Evolutionary conservation across 257 asterid genomes (phyloP).

Genomic region (Paulownia fortunei): DNA sequence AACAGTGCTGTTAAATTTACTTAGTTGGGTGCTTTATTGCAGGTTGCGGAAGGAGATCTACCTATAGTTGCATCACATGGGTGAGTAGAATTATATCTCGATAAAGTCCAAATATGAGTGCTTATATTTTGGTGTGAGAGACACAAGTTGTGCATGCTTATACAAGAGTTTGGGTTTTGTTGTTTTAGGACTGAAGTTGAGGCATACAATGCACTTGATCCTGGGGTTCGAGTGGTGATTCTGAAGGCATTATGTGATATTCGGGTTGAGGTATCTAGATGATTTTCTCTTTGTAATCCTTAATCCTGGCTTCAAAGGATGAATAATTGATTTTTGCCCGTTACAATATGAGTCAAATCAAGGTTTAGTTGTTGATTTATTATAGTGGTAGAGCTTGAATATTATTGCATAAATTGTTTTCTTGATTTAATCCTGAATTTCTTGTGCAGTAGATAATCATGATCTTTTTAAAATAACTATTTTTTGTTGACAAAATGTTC

Average conservation of each 20-base stretch:
- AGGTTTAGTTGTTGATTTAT: conserved; percentile 31
- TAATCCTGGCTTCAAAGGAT: conserved; percentile 12
- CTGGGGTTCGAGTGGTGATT: conserved; percentile 89
- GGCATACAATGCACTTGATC: conserved; percentile 77
- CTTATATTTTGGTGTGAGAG: conserved; percentile 21
- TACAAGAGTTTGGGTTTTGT: conserved; percentile 24
- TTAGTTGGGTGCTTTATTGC: conserved; percentile 38
- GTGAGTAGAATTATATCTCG: conserved; percentile 51
- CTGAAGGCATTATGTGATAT: conserved; percentile 97
- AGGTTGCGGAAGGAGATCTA: conserved; percentile 98
- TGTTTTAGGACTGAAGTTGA: conserved; percentile 85
- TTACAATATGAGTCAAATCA: not conserved
- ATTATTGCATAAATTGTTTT: not conserved
- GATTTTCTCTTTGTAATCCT: conserved; percentile 23
- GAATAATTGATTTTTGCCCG: not conserved
- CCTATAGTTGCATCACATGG: conserved; percentile 99
- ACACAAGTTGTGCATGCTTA: conserved; percentile 16
- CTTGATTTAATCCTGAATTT: no score
- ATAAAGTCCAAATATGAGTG: conserved; percentile 11
- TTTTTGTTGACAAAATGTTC: not conserved
- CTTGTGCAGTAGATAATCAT: not conserved
- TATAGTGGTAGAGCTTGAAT: conserved; percentile 4
- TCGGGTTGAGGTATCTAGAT: conserved; percentile 87
- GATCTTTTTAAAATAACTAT: not conserved
- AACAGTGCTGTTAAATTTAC: conserved; percentile 27